A percentile compares a stretch with the other conserved stretches of the same genome.
Evolutionary conservation across 805 yeast genomes (phyloP).

Genomic region (Teunomyces cretensis): DNA sequence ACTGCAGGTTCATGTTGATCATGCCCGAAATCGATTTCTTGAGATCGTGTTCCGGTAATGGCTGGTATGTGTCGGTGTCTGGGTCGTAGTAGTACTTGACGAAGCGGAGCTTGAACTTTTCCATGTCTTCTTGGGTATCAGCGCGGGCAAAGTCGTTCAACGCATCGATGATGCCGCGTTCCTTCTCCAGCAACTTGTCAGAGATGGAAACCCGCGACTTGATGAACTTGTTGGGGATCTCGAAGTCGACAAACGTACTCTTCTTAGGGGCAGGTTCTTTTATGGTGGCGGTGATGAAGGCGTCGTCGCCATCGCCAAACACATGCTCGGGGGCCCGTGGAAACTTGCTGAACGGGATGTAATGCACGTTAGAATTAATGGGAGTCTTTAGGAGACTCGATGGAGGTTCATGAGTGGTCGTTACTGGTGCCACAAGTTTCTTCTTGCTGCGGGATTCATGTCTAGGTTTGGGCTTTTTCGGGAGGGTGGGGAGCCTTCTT

Average conservation of each 20-base stretch:
- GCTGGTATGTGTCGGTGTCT: conserved; percentile 24
- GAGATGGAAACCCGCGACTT: conserved; percentile 16
- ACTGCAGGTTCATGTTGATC: conserved; percentile 34
- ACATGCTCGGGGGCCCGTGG: conserved; percentile 29
- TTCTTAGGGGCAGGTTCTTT: background rate
- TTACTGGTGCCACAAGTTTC: background rate
- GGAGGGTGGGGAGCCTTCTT: conserved; percentile 1
- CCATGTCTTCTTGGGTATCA: conserved; percentile 23
- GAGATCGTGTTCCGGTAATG: conserved; percentile 37
- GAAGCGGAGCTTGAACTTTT: conserved; percentile 21
- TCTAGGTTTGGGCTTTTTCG: conserved; percentile 4
- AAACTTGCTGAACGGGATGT: conserved; percentile 30
- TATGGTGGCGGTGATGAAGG: background rate
- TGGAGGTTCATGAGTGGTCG: background rate
- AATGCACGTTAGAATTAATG: conserved; percentile 11
- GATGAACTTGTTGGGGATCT: conserved; percentile 25
- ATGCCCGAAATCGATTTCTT: conserved; percentile 40
- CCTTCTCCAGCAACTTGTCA: conserved; percentile 22
- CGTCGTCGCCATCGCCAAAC: background rate
- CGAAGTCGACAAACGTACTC: conserved; percentile 18
- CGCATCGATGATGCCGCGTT: conserved; percentile 25
- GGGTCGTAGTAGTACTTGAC: conserved; percentile 28
- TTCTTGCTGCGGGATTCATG: conserved; percentile 7
- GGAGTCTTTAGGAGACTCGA: conserved; percentile 2
- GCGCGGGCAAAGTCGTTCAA: conserved; percentile 20